Evolutionary conservation across 768 basidiomycete species (phyloP), one percentile per base, ranked within the genome.

Genomic region (Cubamyces lactineus): DNA sequence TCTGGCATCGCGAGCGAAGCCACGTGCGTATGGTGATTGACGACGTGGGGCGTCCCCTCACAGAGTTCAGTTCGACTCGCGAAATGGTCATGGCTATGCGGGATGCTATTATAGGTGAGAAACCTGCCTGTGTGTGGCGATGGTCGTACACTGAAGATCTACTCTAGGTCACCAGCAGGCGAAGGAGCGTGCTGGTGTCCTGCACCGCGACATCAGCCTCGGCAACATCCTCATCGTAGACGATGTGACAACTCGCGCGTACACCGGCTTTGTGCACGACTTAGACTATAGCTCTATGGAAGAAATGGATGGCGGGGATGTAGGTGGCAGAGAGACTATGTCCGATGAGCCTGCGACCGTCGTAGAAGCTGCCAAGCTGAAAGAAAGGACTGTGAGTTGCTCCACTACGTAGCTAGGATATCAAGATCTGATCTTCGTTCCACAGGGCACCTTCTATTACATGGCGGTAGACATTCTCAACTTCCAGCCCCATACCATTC

Each of bases 151-250:
- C 9, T 15, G n/a, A n/a, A n/a, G n/a, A n/a, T n/a, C n/a, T n/a
- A 28, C 5, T 23, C 48, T 5, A 68, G 67, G 62, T 2, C 67
- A 68, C 24, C 17, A 30, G 6, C 28, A 47, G 9, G 62, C 62
- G 0, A 62, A 41, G 51, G 49, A 49, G 23, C 40, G 51, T 15
- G 65, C 61, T 5, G 53, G 55, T 1, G 49, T 70, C 8, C 34
- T 70, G 5, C 69, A 67, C 26, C 48, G 66, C 1, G 69, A 70
- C 34, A 30, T 70, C 48, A 70, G 69, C 24, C 53, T 55, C 12
- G 58, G 55, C 13, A 70, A 70, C 21, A 64, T 70, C 19, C 54
- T 70, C n/a, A 66, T 70, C 42, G 50, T 24, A 0, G 53, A 49
- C 39, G 30, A 28, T 7, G 7, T 50, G 24, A 57, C 26, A 5